Percentiles rank a stretch among this genome's conserved stretches.
Conservation (phyloP, 768 basidiomycete species). For the Brasilioporus rufonigricans region DNA sequence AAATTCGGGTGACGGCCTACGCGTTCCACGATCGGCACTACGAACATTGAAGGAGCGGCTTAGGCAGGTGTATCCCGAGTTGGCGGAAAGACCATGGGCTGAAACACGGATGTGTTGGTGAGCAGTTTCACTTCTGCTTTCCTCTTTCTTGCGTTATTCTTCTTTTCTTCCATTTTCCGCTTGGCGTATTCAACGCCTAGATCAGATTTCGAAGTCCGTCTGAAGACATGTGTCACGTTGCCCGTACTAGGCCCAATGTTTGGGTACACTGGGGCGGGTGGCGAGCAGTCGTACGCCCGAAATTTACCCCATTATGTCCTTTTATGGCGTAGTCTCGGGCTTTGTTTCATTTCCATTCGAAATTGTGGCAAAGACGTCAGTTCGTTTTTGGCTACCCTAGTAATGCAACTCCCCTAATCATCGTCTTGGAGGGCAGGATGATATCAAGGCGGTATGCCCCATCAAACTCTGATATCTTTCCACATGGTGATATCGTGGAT, state of each 20-base stretch:
- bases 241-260: not conserved
- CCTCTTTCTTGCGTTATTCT: not conserved
- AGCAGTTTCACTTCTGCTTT: slow-evolving; percentile 19
- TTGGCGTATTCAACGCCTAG: not conserved
- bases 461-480: not conserved
- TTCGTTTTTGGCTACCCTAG: not conserved
- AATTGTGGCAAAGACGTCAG: not conserved
- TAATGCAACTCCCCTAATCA: not conserved
- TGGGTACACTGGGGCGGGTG: not conserved
- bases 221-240: not conserved
- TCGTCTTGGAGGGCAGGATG: not conserved
- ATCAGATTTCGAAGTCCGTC: not conserved
- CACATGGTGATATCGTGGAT: not conserved
- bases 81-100: slow-evolving; percentile 69
- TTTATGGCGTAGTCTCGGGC: not conserved
- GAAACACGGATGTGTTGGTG: slow-evolving; percentile 88
- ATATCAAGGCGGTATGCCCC: not conserved
- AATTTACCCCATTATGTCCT: not conserved
- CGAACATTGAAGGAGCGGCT: slow-evolving; percentile 51
- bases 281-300: not conserved
- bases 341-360: not conserved
- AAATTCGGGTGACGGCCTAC: slow-evolving; percentile 46
- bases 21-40: slow-evolving; percentile 62
- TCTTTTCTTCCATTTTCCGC: not conserved
- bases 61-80: slow-evolving; percentile 65